Base-by-base conservation (phyloP, 1,284 basidiomycete species). In the Psilocybe mexicana region DNA sequence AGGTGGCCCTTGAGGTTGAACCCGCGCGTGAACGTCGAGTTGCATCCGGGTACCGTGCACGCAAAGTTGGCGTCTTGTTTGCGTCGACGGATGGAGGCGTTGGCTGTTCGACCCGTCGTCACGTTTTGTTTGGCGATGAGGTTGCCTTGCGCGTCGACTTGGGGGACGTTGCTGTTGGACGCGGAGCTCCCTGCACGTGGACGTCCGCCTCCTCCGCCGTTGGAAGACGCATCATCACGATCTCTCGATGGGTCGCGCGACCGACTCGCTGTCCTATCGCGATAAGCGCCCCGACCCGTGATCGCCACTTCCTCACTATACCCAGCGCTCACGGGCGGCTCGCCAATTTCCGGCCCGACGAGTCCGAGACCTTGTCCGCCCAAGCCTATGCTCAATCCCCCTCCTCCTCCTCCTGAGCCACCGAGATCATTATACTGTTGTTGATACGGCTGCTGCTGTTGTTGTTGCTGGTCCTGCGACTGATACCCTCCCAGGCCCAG, bases 1-100 rank as follows among this genome's bases (percentile, higher is more conserved):
- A 93, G 79, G 67, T 93, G 92, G 85, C 90, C 90, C 71, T 90
- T 88, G 58, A 93, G 70, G 67, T 92, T 92, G 72, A 93, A 93
- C 65, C 88, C 85, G 66, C 90, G 77, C 43, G 91, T 93, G 66
- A 93, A 93, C 23, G 90, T 92, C 68, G 87, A 90, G 38, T 89
- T 89, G 70, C 91, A 93, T n/a, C 88, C 87, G 3, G 85, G 82
- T 38, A 92, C 84, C 45, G 87, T 87, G 73, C 90, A 92, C 47
- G 79, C 70, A 67, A 91, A 92, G 65, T 82, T 86, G 52, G 89
- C 87, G 52, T 88, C 86, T 68, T 88, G 86, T 67, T 88, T 92
- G 64, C 89, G 77, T 49, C 89, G 77, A 61, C 81, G 83, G 66
- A 86, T 82, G 61, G 86, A 88, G 5, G 88, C 90, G 70, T 87